Percentiles rank a stretch among this genome's conserved stretches.
These are phyloP conservation scores for Boletus edulis DNA, from an alignment of 768 basidiomycete species.

Conservation along the genomic window DNA sequence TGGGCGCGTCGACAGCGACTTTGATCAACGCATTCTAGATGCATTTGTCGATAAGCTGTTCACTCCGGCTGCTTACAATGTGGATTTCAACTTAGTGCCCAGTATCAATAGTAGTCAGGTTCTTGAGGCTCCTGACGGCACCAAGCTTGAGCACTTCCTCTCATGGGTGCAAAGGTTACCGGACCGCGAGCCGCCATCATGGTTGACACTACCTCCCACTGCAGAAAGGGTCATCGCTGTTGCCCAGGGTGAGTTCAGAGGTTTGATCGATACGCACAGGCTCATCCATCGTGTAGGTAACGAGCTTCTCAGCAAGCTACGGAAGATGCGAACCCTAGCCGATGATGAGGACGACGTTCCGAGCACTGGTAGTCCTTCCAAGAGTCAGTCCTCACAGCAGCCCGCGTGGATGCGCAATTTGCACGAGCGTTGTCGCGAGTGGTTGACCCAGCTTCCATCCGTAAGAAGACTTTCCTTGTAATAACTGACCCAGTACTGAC, in stretches of 20 bases:
- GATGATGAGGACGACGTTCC: slow-evolving; percentile 80
- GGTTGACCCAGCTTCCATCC: slow-evolving; percentile 73
- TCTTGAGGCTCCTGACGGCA: slow-evolving; percentile 83
- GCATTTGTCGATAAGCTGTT: slow-evolving; percentile 92
- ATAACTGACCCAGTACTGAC: slow-evolving; percentile 10
- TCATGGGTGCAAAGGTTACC: slow-evolving; percentile 88
- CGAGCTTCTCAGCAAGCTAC: slow-evolving; percentile 77
- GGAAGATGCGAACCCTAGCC: slow-evolving; percentile 87
- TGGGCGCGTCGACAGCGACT: slow-evolving; percentile 91
- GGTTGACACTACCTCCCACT: slow-evolving; percentile 90
- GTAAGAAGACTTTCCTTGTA: slow-evolving; percentile 40
- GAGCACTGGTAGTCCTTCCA: slow-evolving; percentile 50
- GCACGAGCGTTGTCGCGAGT: slow-evolving; percentile 78
- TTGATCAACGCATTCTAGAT: slow-evolving; percentile 90
- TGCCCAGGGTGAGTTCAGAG: slow-evolving; percentile 66
- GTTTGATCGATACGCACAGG: neutral
- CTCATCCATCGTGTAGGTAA: slow-evolving; percentile 51
- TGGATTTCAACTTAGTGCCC: slow-evolving; percentile 87
- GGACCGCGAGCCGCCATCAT: slow-evolving; percentile 90
- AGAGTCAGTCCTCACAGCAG: slow-evolving; percentile 66
- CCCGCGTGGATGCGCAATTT: slow-evolving; percentile 95
- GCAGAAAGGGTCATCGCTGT: slow-evolving; percentile 91
- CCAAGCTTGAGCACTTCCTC: slow-evolving; percentile 87
- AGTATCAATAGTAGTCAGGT: slow-evolving; percentile 53
- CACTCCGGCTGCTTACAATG: slow-evolving; percentile 84